phyloP scores from a whole-genome alignment of 2,329 filamentous ascomycete genomes.

The Penicillium aurantiogriseum region DNA sequence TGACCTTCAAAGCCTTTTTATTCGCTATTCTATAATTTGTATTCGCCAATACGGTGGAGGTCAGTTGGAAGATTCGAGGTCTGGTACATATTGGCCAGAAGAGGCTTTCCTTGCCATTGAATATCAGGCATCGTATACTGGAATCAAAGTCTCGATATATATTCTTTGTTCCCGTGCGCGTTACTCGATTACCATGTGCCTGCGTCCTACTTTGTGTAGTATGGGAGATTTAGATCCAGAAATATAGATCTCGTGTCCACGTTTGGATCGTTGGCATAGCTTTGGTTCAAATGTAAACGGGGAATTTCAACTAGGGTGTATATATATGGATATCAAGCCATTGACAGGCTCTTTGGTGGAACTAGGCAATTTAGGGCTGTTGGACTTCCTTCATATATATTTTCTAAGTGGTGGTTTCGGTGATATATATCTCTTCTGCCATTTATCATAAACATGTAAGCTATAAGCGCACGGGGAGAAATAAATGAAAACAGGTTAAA shows the following conservation, averaged over 20 bases:
- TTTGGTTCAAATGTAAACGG: neutral
- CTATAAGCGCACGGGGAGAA: too few relatives aligned
- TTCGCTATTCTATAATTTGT: constrained; percentile 3
- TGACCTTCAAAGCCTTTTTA: constrained; percentile 19
- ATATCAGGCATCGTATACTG: neutral
- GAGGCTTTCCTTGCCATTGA: neutral
- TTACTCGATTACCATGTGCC: neutral
- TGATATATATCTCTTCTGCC: neutral
- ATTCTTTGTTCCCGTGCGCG: neutral
- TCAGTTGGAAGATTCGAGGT: neutral
- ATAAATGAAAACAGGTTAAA: neutral
- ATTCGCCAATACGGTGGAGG: neutral
- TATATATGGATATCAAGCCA: neutral
- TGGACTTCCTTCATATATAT: neutral
- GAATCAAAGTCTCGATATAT: neutral
- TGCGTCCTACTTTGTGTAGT: neutral
- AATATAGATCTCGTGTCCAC: too few relatives aligned
- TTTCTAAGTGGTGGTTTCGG: neutral
- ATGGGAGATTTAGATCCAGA: too few relatives aligned
- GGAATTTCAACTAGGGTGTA: neutral
- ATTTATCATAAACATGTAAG: neutral
- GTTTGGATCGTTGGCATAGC: too few relatives aligned
- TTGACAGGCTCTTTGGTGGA: neutral
- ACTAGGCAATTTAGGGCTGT: neutral
- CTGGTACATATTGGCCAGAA: neutral